Base-by-base conservation (phyloP, 805 yeast species). In the Yamadazyma takamatsuzukensis region DNA sequence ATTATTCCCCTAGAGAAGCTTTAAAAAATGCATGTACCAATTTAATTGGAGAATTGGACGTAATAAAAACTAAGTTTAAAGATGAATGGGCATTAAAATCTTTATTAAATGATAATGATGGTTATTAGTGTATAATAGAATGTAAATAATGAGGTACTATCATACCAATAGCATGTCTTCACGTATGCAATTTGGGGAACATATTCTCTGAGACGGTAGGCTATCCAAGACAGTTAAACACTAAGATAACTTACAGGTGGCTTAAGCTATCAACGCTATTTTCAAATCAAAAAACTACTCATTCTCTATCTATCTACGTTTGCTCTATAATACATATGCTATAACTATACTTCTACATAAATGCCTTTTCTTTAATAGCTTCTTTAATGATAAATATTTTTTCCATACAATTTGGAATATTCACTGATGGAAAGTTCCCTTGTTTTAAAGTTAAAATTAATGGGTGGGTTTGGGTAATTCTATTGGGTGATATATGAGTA, bases 11-110 rank as follows among this genome's bases (percentile, higher is more conserved):
- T 18, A 78, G 80, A 51, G 87, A 82, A 38, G 97, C 97, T 1
- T 70, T 93, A 51, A 83, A 76, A 51, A 85, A 83, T 48, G 97
- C 98, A 2, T 89, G 97, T 59, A 76, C 85, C 41, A 69, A 80
- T 28, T 72, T 93, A 37, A 86, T 93, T 44, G 75, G 78, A 34
- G 94, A 87, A 58, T 71, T 93, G 41, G 85, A 79, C 37, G 65
- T 74, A 24, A 66, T 93, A 48, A 78, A 80, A 45, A 78, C 79
- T 22, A 85, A 83, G 54, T 93, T 93, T 65, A 78, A 77, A 53
- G 80, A 82, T 37, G 99, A 93, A 70, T 93, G 96, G 90, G 89
- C 88, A 31, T 75, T 93, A 53, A 86, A 86, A 62, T 78, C 89
- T 22, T 70, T 79, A 56, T 68, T 75, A 47, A 68, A 72, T 27